Percentiles rank a stretch among this genome's conserved stretches.
phyloP scores from a whole-genome alignment of 2,329 filamentous ascomycete species.

The Onygenales sp. region DNA sequence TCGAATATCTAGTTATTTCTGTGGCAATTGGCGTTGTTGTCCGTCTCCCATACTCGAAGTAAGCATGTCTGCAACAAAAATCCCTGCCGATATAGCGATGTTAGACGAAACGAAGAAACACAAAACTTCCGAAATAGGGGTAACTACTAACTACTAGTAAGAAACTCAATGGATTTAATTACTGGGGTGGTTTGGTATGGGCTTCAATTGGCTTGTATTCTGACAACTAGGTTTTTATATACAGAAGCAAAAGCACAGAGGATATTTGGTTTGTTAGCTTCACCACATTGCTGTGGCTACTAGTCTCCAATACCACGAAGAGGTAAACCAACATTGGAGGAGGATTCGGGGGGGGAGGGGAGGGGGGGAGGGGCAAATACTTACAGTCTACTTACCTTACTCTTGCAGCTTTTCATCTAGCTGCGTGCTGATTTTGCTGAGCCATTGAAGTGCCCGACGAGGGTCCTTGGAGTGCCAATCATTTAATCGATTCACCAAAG shows the following conservation, averaged over 20 bases:
- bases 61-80: too few relatives aligned
- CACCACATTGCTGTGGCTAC: slow-evolving; percentile 4
- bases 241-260: background rate
- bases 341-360: background rate
- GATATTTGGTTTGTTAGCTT: slow-evolving; percentile 6
- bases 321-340: slow-evolving; percentile 8
- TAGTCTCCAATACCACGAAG: slow-evolving; percentile 8
- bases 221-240: too few relatives aligned
- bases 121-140: too few relatives aligned
- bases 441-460: background rate
- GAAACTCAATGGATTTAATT: too few relatives aligned
- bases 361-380: background rate
- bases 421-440: background rate
- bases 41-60: too few relatives aligned
- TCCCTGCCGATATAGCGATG: too few relatives aligned
- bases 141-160: too few relatives aligned
- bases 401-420: background rate
- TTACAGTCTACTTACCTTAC: background rate
- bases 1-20: too few relatives aligned
- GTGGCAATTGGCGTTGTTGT: too few relatives aligned
- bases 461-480: slow-evolving; percentile 1
- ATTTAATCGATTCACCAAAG: background rate
- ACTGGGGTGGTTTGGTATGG: too few relatives aligned
- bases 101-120: too few relatives aligned
- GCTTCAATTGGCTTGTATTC: too few relatives aligned